A percentile compares a stretch with the other conserved stretches of the same genome.
Evolutionary conservation across 1,284 basidiomycete genomes (phyloP).

Genomic region (Rhodotorula sp.): DNA sequence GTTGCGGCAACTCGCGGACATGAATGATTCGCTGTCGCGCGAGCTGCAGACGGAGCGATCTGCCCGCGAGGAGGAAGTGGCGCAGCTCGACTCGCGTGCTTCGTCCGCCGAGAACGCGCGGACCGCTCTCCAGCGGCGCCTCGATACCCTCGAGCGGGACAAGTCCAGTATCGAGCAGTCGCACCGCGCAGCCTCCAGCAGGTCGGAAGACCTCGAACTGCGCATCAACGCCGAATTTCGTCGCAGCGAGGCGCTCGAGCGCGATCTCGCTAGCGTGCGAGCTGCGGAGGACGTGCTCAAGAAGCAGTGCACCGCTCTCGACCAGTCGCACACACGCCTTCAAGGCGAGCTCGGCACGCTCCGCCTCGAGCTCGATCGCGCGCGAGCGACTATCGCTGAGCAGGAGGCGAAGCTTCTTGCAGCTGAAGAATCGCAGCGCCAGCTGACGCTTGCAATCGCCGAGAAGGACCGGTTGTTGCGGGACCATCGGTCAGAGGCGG

Average conservation of each 20-base stretch:
- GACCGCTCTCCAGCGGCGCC: background rate
- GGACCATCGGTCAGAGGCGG: slow-evolving; percentile 58
- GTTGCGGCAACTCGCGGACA: slow-evolving; percentile 68
- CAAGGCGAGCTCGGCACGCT: slow-evolving; percentile 28
- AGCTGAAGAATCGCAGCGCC: slow-evolving; percentile 12
- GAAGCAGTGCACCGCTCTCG: slow-evolving; percentile 59
- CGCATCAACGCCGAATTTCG: slow-evolving; percentile 4
- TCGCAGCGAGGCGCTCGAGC: slow-evolving; percentile 22
- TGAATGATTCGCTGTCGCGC: slow-evolving; percentile 69
- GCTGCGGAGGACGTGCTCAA: slow-evolving; percentile 52
- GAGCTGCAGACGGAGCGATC: slow-evolving; percentile 50
- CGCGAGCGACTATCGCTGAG: slow-evolving; percentile 9
- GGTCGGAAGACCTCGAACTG: background rate
- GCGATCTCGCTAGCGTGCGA: slow-evolving; percentile 19
- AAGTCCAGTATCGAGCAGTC: background rate
- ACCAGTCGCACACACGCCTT: slow-evolving; percentile 21
- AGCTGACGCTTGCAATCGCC: slow-evolving; percentile 20
- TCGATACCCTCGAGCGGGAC: slow-evolving; percentile 1
- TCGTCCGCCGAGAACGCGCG: slow-evolving; percentile 12
- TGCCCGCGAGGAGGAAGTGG: slow-evolving; percentile 35
- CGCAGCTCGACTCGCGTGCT: slow-evolving; percentile 25
- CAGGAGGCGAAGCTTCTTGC: slow-evolving; percentile 4
- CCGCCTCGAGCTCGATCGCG: slow-evolving; percentile 21
- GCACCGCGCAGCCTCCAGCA: background rate
- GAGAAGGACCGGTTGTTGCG: slow-evolving; percentile 80